Percentiles rank a stretch among this genome's conserved stretches.
Evolutionary conservation across 2,329 filamentous ascomycete genomes (phyloP).

Genomic region (Calonectria henricotiae): DNA sequence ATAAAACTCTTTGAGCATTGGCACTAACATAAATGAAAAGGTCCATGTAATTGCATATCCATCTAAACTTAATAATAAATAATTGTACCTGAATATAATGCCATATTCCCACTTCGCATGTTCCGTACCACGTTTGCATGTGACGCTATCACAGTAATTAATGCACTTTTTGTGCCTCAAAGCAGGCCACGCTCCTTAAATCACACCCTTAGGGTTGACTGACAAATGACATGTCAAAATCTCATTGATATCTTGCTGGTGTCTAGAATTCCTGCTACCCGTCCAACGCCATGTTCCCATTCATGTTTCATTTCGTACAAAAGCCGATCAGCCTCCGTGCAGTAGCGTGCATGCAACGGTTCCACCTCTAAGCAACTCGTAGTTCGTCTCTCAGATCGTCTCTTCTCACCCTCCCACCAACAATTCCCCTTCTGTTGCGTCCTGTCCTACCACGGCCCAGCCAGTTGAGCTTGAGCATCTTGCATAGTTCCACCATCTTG

Average conservation of each 20-base stretch:
- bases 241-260: background rate
- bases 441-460: slow-evolving; percentile 91
- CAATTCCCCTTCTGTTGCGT: slow-evolving; percentile 89
- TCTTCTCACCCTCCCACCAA: slow-evolving; percentile 76
- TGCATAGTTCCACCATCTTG: slow-evolving; percentile 87
- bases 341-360: background rate
- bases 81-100: slow-evolving; percentile 9
- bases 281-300: slow-evolving; percentile 6
- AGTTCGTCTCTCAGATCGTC: slow-evolving; percentile 63
- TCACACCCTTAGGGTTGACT: background rate
- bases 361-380: slow-evolving; percentile 56
- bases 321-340: background rate
- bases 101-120: background rate
- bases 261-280: slow-evolving; percentile 6
- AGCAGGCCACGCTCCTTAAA: background rate
- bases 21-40: slow-evolving; percentile 47
- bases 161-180: slow-evolving; percentile 10
- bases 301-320: slow-evolving; percentile 17
- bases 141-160: slow-evolving; percentile 16
- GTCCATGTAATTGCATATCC: background rate
- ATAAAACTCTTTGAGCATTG: slow-evolving; percentile 25
- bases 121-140: slow-evolving; percentile 9
- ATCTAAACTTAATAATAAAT: background rate
- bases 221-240: slow-evolving; percentile 21
- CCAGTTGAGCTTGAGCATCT: slow-evolving; percentile 97